Evolutionary conservation across 768 basidiomycete genomes (phyloP), one percentile per base, ranked within the genome.

Genomic region (Agaricus subrufescens): DNA sequence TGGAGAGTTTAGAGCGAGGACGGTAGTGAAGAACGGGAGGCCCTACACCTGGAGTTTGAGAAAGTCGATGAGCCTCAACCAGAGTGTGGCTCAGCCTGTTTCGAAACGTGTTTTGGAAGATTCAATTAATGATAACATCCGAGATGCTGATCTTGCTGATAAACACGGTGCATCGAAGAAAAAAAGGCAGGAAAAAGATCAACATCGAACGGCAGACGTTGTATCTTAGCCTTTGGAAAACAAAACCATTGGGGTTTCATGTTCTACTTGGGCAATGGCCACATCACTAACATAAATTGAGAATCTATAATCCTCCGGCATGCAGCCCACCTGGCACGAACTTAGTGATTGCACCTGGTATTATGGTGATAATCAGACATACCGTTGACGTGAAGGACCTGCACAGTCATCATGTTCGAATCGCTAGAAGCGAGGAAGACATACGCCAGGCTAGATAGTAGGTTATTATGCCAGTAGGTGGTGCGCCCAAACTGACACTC

Each of bases 341-440:
- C n/a, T n/a, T n/a, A 34, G 11, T 6, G 5, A 46, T 42, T 42
- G 3, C 57, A 40, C 23, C 4, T 27, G 3, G 11, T 3, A 26
- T 39, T 2, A 31, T 39, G 14, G 14, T 11, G 11, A 4, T 14
- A 11, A 5, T 5, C 38, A 39, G 30, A 63, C 67, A 55, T 48
- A 70, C 67, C 67, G 52, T 75, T 75, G 42, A 71, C 62, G 48
- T 77, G 72, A 19, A 74, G 60, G 26, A 71, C 68, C 46, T 68
- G 69, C 3, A 72, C 72, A 3, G 73, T 75, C 69, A 73, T 72
- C 1, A 69, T 65, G 60, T 75, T 74, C 11, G 72, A 67, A 43
- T 75, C 70, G 15, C 70, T 65, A 7, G 69, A 69, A 11, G 80
- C 81, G n/a, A 85, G 70, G 68, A 82, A 81, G 29, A 84, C 79